Evolutionary conservation across 1,284 basidiomycete genomes (phyloP).

Genomic region (Pulveroboletus sp.): DNA sequence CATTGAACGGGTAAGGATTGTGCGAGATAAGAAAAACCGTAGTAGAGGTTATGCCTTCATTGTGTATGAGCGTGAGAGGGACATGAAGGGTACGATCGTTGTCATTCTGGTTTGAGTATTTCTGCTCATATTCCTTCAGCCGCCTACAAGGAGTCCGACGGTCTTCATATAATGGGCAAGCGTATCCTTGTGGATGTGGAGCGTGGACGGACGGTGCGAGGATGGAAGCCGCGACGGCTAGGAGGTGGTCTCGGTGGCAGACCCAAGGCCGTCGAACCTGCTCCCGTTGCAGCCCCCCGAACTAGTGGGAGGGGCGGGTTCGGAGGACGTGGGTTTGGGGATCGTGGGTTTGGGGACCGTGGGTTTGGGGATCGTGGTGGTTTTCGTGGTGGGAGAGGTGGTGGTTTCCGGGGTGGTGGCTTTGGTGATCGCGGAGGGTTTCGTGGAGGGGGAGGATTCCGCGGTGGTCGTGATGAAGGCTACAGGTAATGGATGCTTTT

Average conservation of each 20-base stretch:
- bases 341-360: constrained; percentile 42
- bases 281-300: constrained; percentile 31
- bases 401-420: constrained; percentile 37
- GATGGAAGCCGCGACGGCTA: constrained; percentile 95
- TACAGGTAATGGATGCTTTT: constrained; percentile 44
- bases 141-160: constrained; percentile 99
- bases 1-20: constrained; percentile 89
- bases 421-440: constrained; percentile 35
- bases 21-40: constrained; percentile 85
- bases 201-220: constrained; percentile 94
- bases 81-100: constrained; percentile 86
- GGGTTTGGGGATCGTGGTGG: constrained; percentile 44
- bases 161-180: constrained; percentile 92
- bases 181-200: constrained; percentile 97
- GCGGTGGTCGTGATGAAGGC: constrained; percentile 44
- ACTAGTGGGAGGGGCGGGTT: constrained; percentile 38
- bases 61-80: constrained; percentile 95
- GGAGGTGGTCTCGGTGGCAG: constrained; percentile 95
- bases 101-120: constrained; percentile 9
- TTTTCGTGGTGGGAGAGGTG: constrained; percentile 41
- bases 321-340: constrained; percentile 42
- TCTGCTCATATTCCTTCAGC: constrained; percentile 46
- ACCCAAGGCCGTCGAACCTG: constrained; percentile 77
- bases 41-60: constrained; percentile 95
- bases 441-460: constrained; percentile 38